Evolutionary conservation across 192 early-diverging fungal species (phyloP).

Genomic region (Chytriomyces hyalinus): DNA sequence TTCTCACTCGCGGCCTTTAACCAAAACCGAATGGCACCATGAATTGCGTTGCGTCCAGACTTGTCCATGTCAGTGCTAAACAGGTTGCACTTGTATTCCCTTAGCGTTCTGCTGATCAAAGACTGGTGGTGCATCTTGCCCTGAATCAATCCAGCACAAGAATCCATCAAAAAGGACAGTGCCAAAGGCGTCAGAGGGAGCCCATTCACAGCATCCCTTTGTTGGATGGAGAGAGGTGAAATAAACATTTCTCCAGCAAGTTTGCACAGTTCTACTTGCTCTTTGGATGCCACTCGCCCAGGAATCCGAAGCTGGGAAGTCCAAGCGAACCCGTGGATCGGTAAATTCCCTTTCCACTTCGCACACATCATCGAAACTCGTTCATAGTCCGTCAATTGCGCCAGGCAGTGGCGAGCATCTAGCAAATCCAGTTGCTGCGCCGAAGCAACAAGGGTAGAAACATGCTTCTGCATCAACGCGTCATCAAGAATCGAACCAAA

Average conservation of each 20-base stretch:
- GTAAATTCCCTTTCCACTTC: not conserved
- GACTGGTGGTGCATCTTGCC: not conserved
- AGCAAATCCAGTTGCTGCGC: too few relatives aligned
- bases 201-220: not conserved
- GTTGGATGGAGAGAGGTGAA: not conserved
- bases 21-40: not conserved
- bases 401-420: too few relatives aligned
- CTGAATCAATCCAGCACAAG: not conserved
- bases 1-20: not conserved
- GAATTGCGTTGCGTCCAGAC: not conserved
- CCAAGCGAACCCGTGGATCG: not conserved
- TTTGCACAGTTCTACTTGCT: not conserved
- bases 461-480: too few relatives aligned
- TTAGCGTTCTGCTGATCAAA: not conserved
- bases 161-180: not conserved
- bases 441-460: too few relatives aligned
- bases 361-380: too few relatives aligned
- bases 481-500: too few relatives aligned
- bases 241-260: not conserved
- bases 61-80: not conserved
- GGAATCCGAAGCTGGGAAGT: not conserved
- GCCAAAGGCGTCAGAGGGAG: not conserved
- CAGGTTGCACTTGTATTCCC: not conserved
- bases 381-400: too few relatives aligned
- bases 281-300: too few relatives aligned